Base-by-base conservation (phyloP, 163 green algal species). In the Coccomyxa subellipsoidea region DNA sequence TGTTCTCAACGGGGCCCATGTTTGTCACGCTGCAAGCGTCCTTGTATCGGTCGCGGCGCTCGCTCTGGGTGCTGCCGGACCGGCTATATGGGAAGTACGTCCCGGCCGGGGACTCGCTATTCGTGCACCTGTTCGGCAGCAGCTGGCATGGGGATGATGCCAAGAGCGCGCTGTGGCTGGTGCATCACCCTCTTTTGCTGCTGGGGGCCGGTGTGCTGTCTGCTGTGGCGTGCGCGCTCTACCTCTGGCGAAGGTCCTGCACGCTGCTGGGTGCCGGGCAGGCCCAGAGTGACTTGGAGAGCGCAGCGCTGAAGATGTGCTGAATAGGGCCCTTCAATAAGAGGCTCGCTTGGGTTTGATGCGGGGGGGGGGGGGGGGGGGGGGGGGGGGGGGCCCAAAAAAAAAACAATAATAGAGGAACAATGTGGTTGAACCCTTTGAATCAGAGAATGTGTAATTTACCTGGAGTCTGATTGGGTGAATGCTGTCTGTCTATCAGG, bases 1-100 rank as follows among this genome's bases (percentile, higher is more conserved):
- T 94, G 90, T 93, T 94, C 80, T 84, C 79, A 73, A 92, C 89
- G 2, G 90, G 91, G 8, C 91, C 91, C 70, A 94, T 94, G 91
- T 94, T 92, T 77, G 88, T 94, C n/a, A 93, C 90, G 8, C 66
- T 91, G 2, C 87, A 92, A 40, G 72, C 72, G 2, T 59, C 72
- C 0, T 40, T 78, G 1, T 78, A 78, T 31, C 27, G 31, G 31
- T 15, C 36, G 15, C 38, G 69, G 69, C n/a, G 35, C 4, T n/a
- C 38, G 8, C 80, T 79, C 8, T 83, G 69, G 29, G 82, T 93
- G 38, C 82, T 94, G 36, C 84, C 89, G 3, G 38, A 84, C 54
- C 76, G 76, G 27, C 70, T 91, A 76, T 94, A 94, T 82, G 88
- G 89, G 69, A 93, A 94, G 83, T 93, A 94, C 78, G 81, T 84